Evolutionary conservation across 192 early-diverging fungal species (phyloP).

Genomic region (Podila minutissima): DNA sequence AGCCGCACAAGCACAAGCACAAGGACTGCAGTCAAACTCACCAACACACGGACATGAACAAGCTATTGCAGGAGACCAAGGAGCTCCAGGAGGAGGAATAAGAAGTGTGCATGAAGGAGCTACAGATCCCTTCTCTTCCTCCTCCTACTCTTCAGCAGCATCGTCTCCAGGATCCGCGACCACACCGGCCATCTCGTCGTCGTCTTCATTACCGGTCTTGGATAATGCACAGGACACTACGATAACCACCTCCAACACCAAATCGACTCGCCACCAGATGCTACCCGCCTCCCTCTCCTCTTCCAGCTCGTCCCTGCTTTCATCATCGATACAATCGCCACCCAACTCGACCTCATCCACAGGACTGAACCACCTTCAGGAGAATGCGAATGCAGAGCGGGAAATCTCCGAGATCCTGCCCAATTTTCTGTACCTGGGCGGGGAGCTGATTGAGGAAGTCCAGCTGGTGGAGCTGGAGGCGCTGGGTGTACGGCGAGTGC

Average conservation of each 20-base stretch:
- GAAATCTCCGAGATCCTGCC: constrained; percentile 64
- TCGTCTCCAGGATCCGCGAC: background rate
- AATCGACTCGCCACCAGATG: background rate
- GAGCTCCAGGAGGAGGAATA: background rate
- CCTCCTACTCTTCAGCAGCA: constrained; percentile 4
- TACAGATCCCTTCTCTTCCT: constrained; percentile 1
- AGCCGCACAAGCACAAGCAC: background rate
- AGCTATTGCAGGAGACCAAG: constrained; percentile 2
- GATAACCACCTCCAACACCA: background rate
- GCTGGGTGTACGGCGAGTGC: constrained; percentile 68
- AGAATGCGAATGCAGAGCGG: constrained; percentile 39
- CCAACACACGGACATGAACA: background rate
- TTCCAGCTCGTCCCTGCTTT: constrained; percentile 10
- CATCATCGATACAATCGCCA: constrained; percentile 7
- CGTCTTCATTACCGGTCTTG: background rate
- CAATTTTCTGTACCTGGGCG: constrained; percentile 70
- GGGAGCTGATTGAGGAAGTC: constrained; percentile 68
- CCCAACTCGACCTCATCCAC: background rate
- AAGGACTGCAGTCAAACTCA: background rate
- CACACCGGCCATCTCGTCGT: constrained; percentile 2
- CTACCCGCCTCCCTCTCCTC: background rate
- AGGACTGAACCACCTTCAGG: constrained; percentile 29
- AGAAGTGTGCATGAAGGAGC: constrained; percentile 7
- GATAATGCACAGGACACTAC: background rate
- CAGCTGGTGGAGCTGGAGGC: constrained; percentile 59